Base-by-base conservation (phyloP, 2,329 filamentous ascomycete species). In the Aureobasidium sp. region DNA sequence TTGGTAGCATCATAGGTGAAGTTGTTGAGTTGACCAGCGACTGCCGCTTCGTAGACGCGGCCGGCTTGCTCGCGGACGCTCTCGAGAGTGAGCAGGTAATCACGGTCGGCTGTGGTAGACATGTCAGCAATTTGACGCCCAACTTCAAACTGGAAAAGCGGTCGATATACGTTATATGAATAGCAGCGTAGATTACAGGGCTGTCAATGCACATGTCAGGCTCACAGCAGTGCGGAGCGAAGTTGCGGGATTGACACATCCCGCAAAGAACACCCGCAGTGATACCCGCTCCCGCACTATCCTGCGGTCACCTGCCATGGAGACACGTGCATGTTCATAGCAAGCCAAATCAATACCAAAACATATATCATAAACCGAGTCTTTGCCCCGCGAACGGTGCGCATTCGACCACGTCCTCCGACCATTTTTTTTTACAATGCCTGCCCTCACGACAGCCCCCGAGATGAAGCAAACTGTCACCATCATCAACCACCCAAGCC, bases 1-100 rank as follows among this genome's bases (percentile, higher is more conserved):
- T 91, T 94, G 70, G 70, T 71, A 77, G 90, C 81, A 68, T 96
- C 90, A 41, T 95, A 89, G 59, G 88, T 85, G 63, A 96, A 96
- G 68, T 96, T 90, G 61, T 79, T 81, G 57, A 95, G 78, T 61
- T 86, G 77, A 64, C 95, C 88, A 59, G 76, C 78, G 63, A 86
- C 76, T 6, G 90, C 88, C 73, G 87, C 90, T 58, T 86, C 80
- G 56, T 88, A 78, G 50, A 95, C 77, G 59, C 91, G 72, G 61
- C 74, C 79, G 65, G 80, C 85, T 57, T 90, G 76, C 63, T 96
- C 89, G 57, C 93, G 80, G 19, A 98, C 89, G 24, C 93, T 83
- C 63, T 88, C 83, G 63, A 97, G 81, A 71, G 90, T 96, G 66
- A 88, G 83, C 63, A 98, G 79, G 70, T 97, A 97, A 10, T 42